Percentiles rank a stretch among this genome's conserved stretches.
Evolutionary conservation across 768 basidiomycete species (phyloP).

Genomic region (Boletellus emodensis): DNA sequence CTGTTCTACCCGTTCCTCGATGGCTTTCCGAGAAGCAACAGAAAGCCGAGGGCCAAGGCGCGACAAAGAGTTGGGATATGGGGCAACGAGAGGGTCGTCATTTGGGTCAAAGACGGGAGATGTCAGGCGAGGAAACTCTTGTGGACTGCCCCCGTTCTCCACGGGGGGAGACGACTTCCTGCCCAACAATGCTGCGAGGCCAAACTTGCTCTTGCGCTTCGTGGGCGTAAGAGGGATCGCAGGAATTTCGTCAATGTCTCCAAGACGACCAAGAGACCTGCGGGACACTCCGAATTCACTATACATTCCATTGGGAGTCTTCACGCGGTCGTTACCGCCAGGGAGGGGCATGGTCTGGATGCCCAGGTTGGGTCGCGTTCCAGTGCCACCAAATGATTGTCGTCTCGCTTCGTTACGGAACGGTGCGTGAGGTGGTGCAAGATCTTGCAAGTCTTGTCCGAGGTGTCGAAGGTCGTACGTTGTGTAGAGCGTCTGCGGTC

Average conservation of each 20-base stretch:
- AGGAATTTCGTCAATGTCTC: constrained; percentile 29
- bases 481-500: constrained; percentile 65
- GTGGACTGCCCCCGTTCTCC: constrained; percentile 35
- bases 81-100: constrained; percentile 44
- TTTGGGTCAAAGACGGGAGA: constrained; percentile 43
- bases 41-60: constrained; percentile 56
- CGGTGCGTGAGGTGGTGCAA: constrained; percentile 58
- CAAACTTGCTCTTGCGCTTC: constrained; percentile 75
- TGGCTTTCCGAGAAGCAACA: constrained; percentile 61
- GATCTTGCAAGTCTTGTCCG: constrained; percentile 42
- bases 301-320: constrained; percentile 43
- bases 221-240: constrained; percentile 33
- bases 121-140: constrained; percentile 48
- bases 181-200: constrained; percentile 62
- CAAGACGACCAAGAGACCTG: constrained; percentile 45
- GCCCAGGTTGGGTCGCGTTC: constrained; percentile 51
- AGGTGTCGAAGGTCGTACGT: constrained; percentile 55
- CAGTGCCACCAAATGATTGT: constrained; percentile 72
- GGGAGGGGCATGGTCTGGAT: constrained; percentile 48
- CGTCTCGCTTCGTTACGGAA: constrained; percentile 63
- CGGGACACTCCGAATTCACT: constrained; percentile 73
- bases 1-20: constrained; percentile 80
- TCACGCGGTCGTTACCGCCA: constrained; percentile 34
- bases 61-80: constrained; percentile 49
- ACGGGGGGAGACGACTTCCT: constrained; percentile 38